These are phyloP conservation scores for Trypanosoma scelopori DNA, from an alignment of 208 protist genomes.

Conservation along the genomic window DNA sequence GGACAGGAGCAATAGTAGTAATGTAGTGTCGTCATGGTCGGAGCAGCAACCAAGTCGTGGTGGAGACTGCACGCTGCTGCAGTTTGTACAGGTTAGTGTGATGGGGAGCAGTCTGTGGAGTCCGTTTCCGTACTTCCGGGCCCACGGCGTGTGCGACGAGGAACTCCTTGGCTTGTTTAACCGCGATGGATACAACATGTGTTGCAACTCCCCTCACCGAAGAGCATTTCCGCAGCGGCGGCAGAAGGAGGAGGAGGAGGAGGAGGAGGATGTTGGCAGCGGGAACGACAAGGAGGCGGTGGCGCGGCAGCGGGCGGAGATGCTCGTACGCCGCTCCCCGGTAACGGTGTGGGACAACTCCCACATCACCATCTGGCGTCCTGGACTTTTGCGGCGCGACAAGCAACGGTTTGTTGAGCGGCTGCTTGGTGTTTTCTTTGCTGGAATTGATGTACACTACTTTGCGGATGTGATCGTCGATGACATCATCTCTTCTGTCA, in stretches of 20 bases:
- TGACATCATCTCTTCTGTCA: conserved; percentile 42
- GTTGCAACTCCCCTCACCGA: background rate
- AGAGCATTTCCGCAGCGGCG: too few relatives aligned
- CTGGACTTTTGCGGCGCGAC: conserved; percentile 37
- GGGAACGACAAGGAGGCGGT: conserved; percentile 6
- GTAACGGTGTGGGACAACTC: conserved; percentile 56
- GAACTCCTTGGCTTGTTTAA: conserved; percentile 53
- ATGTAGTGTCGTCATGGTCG: conserved; percentile 2
- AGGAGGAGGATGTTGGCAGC: background rate
- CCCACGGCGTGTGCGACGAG: conserved; percentile 41
- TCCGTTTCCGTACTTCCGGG: conserved; percentile 52
- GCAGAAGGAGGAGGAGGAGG: too few relatives aligned
- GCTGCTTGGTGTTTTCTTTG: conserved; percentile 27
- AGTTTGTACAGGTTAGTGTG: conserved; percentile 60
- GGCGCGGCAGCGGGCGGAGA: conserved; percentile 38
- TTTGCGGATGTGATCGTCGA: conserved; percentile 54
- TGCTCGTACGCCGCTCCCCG: conserved; percentile 55
- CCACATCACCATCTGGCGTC: conserved; percentile 62
- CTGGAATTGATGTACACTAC: conserved; percentile 37
- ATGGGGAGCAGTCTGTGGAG: conserved; percentile 39
- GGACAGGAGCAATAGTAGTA: conserved; percentile 5
- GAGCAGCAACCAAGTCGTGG: conserved; percentile 30
- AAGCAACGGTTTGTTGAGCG: conserved; percentile 33
- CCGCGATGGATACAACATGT: conserved; percentile 1
- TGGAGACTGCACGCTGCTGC: conserved; percentile 38